Base-by-base conservation (phyloP, 805 yeast genomes). In the Saccharomyces kudriavzevii region DNA sequence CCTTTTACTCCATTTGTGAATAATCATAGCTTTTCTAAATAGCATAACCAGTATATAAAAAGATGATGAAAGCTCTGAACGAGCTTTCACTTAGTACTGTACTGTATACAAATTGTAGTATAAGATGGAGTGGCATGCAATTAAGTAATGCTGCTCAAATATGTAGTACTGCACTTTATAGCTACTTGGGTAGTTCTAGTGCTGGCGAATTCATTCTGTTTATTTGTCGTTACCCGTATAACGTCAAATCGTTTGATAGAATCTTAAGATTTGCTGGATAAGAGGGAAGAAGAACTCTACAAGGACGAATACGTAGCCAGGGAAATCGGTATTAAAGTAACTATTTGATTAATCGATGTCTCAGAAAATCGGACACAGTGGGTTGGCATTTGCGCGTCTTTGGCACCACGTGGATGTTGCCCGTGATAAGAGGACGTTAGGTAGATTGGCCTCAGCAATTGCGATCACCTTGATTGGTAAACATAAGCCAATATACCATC, bases 401-500 rank as follows among this genome's bases (percentile, higher is more conserved):
- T 94, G 99, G 99, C 98, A 92, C 68, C 96, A 91, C 67, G 87
- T 94, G 35, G 98, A 95, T 68, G 79, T 89, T 35, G 88, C 96
- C 13, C 77, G 81, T 49, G 99, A 94, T 52, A 72, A 76, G 40
- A 81, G 99, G 64, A 84, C 97, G 0, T 72, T 94, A 49, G 99
- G 99, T 67, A 85, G 98, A 67, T 70, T 94, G 54, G 98, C 99
- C 3, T 77, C 96, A 0, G 78, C 84, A 54, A 90, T 94, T 53
- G 97, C 99, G 26, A 76, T 83, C 29, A 84, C 94, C 0, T 77
- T 94, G 45, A 89, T 88, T 72, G 99, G 99, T n/a, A 94, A 94
- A 70, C 97, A 94, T 74, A 94, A 94, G 75, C 99, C 99, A 3
- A 80, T 89, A 0, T 85, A 73, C 59, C 89, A 90, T 63, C 82